Evolutionary conservation across 768 basidiomycete species (phyloP), one percentile per base, ranked within the genome.

Genomic region (Amanita pseudoporphyria): DNA sequence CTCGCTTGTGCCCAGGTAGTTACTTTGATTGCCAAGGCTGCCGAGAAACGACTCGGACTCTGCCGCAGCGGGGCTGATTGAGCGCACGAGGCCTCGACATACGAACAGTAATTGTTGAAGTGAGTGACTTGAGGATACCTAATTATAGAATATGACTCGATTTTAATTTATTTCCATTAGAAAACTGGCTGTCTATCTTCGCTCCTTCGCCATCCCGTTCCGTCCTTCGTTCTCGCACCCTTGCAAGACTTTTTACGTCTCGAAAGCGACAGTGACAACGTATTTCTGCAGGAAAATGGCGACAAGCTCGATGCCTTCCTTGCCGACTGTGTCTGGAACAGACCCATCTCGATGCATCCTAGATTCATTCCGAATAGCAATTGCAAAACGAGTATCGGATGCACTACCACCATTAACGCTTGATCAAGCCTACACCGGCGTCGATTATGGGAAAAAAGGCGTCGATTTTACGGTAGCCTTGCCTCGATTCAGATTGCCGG

Each of bases 361-460:
- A 36, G 91, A 92, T 62, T 71, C 80, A 3, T 94, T 90, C 72
- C 74, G 87, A 47, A 81, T 76, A n/a, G 77, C 88, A 33, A 86
- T 91, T 57, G 88, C 92, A 3, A 73, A 82, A 58, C 73, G 76
- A 53, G 60, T 90, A 24, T 77, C 81, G 6, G 80, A 84, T 45
- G 75, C 79, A 0, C 66, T 90, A 6, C 40, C 49, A 10, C 79
- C 81, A 24, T 65, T 95, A 45, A 73, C 83, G 0, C 53, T 90
- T 22, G 86, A 87, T 35, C 80, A 88, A 58, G 90, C 82, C 0
- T 96, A 88, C 65, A 63, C 75, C 19, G 93, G 88, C 18, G 84
- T 96, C 0, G 86, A 93, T 62, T 87, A 84, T 54, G 90, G 88
- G 31, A 91, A 94, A 68, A 94, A 94, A 66, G 90, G 87, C n/a